Evolutionary conservation across 176 grass and related monocot genomes (phyloP).

Genomic region (bread wheat (Triticum aestivum)): IWGSC_CS_RefSeq_v2.1 NC_057814.1:596335685-596336184

Average conservation of each 20-base stretch:
- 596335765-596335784: background rate
- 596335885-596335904: background rate
- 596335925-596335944: background rate
- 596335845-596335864: background rate
- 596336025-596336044: background rate
- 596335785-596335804: background rate
- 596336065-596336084: background rate
- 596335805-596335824: background rate
- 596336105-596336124: no score
- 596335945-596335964: background rate
- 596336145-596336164: no score
- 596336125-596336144: no score
- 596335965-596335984: background rate
- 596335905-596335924: background rate
- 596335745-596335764: background rate
- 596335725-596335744: background rate
- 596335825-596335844: background rate
- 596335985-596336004: background rate
- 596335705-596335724: no score
- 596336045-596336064: background rate
- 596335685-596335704: background rate
- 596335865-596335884: constrained; percentile 20
- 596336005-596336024: background rate
- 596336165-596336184: no score
- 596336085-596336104: no score